Evolutionary conservation across 192 early-diverging fungal genomes (phyloP).

Genomic region (Coemansia sp.): DNA sequence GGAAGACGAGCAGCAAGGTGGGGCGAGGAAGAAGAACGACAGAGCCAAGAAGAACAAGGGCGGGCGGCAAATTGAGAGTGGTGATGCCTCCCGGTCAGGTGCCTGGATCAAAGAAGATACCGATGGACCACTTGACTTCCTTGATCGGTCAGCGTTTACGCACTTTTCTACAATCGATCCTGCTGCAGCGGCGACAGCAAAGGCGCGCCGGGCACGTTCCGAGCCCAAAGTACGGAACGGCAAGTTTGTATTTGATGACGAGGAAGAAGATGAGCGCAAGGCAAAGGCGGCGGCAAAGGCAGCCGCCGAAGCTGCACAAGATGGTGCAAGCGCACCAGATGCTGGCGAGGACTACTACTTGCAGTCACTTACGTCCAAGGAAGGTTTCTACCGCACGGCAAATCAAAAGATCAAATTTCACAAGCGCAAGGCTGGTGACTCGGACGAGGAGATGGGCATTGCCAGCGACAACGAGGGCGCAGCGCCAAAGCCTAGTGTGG

Average conservation of each 20-base stretch:
- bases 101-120: slow-evolving; percentile 72
- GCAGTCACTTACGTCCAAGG: slow-evolving; percentile 74
- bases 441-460: slow-evolving; percentile 62
- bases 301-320: slow-evolving; percentile 25
- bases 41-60: slow-evolving; percentile 33
- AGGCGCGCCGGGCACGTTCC: slow-evolving; percentile 33
- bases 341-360: slow-evolving; percentile 82
- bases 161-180: slow-evolving; percentile 59
- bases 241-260: slow-evolving; percentile 78
- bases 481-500: neutral
- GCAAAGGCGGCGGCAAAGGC: slow-evolving; percentile 17
- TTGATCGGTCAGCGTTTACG: slow-evolving; percentile 80
- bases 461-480: slow-evolving; percentile 64
- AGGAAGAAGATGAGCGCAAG: slow-evolving; percentile 54
- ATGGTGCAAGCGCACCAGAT: slow-evolving; percentile 42
- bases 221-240: slow-evolving; percentile 75
- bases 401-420: slow-evolving; percentile 88
- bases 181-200: slow-evolving; percentile 36
- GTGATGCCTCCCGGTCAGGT: slow-evolving; percentile 1
- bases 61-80: slow-evolving; percentile 21
- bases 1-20: slow-evolving; percentile 65
- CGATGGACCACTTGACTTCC: slow-evolving; percentile 81
- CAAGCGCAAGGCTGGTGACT: slow-evolving; percentile 64
- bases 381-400: slow-evolving; percentile 81
- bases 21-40: slow-evolving; percentile 27